Evolutionary conservation across 2,329 filamentous ascomycete genomes (phyloP).

Genomic region (Colletotrichum melonis): DNA sequence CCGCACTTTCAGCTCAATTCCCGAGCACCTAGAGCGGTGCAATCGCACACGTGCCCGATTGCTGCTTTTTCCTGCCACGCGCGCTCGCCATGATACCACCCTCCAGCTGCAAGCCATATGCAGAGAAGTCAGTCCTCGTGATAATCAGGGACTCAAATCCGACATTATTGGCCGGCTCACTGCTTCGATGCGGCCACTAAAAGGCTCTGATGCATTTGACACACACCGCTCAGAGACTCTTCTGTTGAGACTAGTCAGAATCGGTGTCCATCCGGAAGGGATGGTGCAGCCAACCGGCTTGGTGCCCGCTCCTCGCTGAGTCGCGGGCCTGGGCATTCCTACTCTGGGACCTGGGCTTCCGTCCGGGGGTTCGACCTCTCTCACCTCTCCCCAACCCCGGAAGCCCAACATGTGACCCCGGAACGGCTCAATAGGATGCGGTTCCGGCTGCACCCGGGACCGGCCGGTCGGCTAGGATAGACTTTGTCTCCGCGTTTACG

Average conservation of each 20-base stretch:
- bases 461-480: not conserved
- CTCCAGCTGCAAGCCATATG: slow-evolving; percentile 35
- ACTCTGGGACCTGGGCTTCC: not conserved
- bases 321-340: not conserved
- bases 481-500: not conserved
- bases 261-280: not conserved
- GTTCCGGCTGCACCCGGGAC: slow-evolving; percentile 11
- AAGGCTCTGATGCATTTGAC: slow-evolving; percentile 32
- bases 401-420: not conserved
- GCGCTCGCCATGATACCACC: slow-evolving; percentile 25
- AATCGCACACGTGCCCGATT: slow-evolving; percentile 25
- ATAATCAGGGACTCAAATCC: not conserved
- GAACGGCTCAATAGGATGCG: not conserved
- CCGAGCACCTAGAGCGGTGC: slow-evolving; percentile 4
- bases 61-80: slow-evolving; percentile 26
- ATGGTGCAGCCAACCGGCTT: slow-evolving; percentile 16
- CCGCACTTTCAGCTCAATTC: slow-evolving; percentile 3
- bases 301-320: not conserved
- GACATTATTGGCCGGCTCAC: slow-evolving; percentile 2
- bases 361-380: not conserved
- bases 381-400: not conserved
- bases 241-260: slow-evolving; percentile 33
- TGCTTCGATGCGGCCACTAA: slow-evolving; percentile 31
- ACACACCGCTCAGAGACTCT: slow-evolving; percentile 34
- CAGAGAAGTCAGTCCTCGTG: slow-evolving; percentile 28